Evolutionary conservation across 148 eudicot species (phyloP), one percentile per base, ranked within the genome.

Genomic region (Silene uniflora): DNA sequence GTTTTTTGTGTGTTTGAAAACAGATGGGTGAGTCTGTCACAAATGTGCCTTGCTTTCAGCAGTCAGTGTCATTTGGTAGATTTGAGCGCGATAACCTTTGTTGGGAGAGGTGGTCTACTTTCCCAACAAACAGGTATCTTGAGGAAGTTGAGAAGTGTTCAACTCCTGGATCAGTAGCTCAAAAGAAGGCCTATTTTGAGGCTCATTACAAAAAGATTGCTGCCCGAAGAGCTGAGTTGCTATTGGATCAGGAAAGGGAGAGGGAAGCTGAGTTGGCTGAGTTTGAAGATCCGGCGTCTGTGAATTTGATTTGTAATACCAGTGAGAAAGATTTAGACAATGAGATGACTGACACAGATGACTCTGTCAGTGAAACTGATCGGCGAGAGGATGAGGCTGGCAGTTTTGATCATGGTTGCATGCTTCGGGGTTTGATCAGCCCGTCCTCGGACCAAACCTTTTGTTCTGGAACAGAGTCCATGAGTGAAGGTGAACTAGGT

Each of bases 31-130:
- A 85, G 56, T 77, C 95, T 23, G 65, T 74, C 42, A 66, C 72
- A 58, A 72, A 79, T 71, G 64, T 73, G 18, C 55, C 81, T 63
- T 61, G 84, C 59, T 80, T 90, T 52, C 88, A 86, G 74, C 91
- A 83, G 8, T 94, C 98, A 10, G 88, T 94, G 75, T 94, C 98
- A 2, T 94, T 94, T 79, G 98, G 98, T 82, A 89, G 91, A 82
- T 94, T 89, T 79, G 96, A 91, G 78, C 88, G 82, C 77, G 97
- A 94, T 85, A 75, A 87, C 17, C 93, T 91, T 84, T 87, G 92
- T 77, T 94, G 98, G 98, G 98, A 94, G 82, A 90, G 90, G 88
- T 94, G 96, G 96, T 94, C 98, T 6, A 60, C 98, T 78, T 94
- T 94, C 79, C 91, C 97, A 22, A 84, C 93, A 54, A 94, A 94